Percentiles rank a stretch among this genome's conserved stretches.
Evolutionary conservation across 345 rosid genomes (phyloP).

Genomic region (Rhodomyrtus tomentosa): DNA sequence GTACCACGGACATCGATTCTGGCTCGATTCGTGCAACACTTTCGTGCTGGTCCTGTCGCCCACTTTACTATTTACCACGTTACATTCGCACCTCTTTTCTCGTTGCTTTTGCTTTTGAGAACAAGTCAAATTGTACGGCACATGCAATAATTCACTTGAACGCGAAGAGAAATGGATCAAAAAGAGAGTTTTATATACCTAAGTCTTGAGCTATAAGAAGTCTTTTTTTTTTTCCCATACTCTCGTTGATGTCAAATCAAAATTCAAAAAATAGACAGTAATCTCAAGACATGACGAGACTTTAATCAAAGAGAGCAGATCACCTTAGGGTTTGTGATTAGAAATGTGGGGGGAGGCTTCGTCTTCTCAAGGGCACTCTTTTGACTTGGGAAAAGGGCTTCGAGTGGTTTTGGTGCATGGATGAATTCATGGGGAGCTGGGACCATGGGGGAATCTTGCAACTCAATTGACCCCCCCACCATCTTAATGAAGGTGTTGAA

Average conservation of each 20-base stretch:
- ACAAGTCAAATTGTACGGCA: not conserved
- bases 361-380: slow-evolving; percentile 28
- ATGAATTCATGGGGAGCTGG: slow-evolving; percentile 8
- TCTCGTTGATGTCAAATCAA: slow-evolving; percentile 21
- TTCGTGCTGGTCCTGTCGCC: not conserved
- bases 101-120: not conserved
- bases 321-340: slow-evolving; percentile 5
- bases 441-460: slow-evolving; percentile 14
- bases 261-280: not conserved
- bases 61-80: not conserved
- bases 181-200: not conserved
- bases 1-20: not conserved
- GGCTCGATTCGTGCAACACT: not conserved
- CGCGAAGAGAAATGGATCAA: not conserved
- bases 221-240: too few species aligned
- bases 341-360: slow-evolving; percentile 11
- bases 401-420: slow-evolving; percentile 13
- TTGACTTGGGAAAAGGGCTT: slow-evolving; percentile 18
- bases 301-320: slow-evolving; percentile 1
- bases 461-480: not conserved
- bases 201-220: not conserved
- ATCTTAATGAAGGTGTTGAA: not conserved
- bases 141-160: not conserved
- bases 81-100: not conserved
- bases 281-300: slow-evolving; percentile 11